Percentiles rank a stretch among this genome's conserved stretches.
Conservation (phyloP, 306 rosid species). For the Dalbergia cochinchinensis region DNA sequence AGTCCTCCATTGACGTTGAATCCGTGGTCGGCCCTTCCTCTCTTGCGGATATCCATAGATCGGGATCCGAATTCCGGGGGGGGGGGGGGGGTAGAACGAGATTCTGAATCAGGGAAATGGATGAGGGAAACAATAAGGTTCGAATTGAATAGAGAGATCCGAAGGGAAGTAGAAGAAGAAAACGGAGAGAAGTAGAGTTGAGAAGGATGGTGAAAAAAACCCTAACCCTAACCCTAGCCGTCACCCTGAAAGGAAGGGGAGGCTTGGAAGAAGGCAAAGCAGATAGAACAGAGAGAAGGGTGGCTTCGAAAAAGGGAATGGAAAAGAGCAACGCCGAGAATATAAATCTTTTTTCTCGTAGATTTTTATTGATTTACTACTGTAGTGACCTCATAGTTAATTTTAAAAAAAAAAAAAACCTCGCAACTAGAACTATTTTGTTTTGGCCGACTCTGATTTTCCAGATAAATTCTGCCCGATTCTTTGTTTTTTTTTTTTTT, state of each 20-base stretch:
- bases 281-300: not conserved
- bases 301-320: conserved; percentile 20
- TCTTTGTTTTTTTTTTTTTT: no score
- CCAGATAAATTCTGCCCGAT: not conserved
- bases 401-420: not conserved
- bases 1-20: conserved; percentile 67
- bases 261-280: conserved; percentile 43
- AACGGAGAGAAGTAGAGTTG: not conserved
- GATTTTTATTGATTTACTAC: not conserved
- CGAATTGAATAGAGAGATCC: conserved; percentile 7
- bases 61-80: conserved; percentile 54
- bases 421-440: not conserved
- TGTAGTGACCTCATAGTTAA: not conserved
- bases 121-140: not conserved
- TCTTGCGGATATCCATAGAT: conserved; percentile 72
- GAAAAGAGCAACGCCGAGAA: not conserved
- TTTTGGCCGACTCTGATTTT: no score
- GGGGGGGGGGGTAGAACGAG: not conserved
- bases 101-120: not conserved
- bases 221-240: conserved; percentile 60
- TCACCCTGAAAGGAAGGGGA: conserved; percentile 32
- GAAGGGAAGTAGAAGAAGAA: not conserved
- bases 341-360: not conserved
- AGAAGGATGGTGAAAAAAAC: conserved; percentile 16
- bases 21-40: conserved; percentile 68